phyloP scores from a whole-genome alignment of 2,329 filamentous ascomycete genomes.

The Fusarium siculi region DNA sequence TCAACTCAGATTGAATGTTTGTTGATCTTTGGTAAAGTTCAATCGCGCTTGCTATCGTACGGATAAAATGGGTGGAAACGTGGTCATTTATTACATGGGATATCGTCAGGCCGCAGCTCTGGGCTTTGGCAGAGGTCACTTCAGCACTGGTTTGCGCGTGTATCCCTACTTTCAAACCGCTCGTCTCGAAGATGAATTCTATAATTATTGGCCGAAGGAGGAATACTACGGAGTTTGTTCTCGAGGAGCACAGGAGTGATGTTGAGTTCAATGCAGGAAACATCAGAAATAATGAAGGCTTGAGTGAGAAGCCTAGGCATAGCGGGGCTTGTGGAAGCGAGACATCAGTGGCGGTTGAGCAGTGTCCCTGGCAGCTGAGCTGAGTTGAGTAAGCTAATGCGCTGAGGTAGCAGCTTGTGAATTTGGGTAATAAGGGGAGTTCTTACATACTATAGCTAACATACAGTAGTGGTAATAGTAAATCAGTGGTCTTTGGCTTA shows the following conservation, averaged over 20 bases:
- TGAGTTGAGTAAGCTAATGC: neutral
- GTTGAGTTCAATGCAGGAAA: neutral
- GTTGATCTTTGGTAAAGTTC: neutral
- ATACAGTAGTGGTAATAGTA: neutral
- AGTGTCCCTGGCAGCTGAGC: neutral
- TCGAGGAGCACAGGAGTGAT: neutral
- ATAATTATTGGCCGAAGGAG: neutral
- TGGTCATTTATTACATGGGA: conserved; percentile 11
- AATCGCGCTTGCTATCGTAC: conserved; percentile 13
- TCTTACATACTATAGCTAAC: neutral
- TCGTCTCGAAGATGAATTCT: neutral
- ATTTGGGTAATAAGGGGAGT: neutral
- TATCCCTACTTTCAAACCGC: conserved; percentile 27
- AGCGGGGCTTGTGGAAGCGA: conserved; percentile 1
- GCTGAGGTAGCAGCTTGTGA: neutral
- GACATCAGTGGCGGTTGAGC: neutral
- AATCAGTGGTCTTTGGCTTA: neutral
- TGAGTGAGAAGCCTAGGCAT: neutral
- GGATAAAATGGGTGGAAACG: conserved; percentile 17
- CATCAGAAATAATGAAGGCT: neutral
- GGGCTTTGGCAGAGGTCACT: conserved; percentile 31
- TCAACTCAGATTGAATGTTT: rapidly evolving
- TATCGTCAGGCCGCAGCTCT: conserved; percentile 9
- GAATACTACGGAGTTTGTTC: neutral
- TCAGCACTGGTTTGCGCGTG: conserved; percentile 30